Percentiles rank a stretch among this genome's conserved stretches.
phyloP scores from a whole-genome alignment of 1,284 basidiomycete species.

The Rhodotorula glutinis region DNA sequence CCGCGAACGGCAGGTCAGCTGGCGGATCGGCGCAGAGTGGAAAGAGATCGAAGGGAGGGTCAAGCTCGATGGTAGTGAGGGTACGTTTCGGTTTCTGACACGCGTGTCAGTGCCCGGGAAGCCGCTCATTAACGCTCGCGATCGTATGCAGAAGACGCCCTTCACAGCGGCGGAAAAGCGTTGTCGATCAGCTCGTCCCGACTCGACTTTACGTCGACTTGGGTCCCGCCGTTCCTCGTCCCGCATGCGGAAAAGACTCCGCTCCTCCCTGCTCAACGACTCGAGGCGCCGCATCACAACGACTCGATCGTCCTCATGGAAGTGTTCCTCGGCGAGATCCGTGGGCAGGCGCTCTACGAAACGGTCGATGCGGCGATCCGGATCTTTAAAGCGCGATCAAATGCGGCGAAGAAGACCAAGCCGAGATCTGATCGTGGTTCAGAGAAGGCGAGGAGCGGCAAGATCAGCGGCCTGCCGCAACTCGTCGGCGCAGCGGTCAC shows the following conservation, averaged over 20 bases:
- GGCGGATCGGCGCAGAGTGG: conserved; percentile 26
- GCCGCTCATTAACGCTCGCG: not conserved
- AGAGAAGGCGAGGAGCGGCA: not conserved
- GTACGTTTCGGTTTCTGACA: conserved; percentile 8
- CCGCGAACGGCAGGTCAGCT: conserved; percentile 12
- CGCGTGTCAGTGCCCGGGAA: too few species aligned
- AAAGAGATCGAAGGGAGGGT: conserved; percentile 38
- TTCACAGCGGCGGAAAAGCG: conserved; percentile 18
- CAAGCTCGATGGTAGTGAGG: conserved; percentile 22
- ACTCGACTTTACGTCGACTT: conserved; percentile 36
- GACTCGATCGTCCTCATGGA: conserved; percentile 35
- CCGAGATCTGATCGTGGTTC: not conserved
- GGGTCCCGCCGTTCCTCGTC: conserved; percentile 30
- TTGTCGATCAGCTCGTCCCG: conserved; percentile 37
- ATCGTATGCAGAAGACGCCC: conserved; percentile 15
- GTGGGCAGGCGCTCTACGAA: conserved; percentile 39
- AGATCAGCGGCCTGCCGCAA: conserved; percentile 20
- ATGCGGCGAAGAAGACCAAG: not conserved
- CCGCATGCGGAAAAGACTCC: not conserved
- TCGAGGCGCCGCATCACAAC: conserved; percentile 20
- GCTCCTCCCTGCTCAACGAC: not conserved
- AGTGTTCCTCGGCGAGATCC: conserved; percentile 31
- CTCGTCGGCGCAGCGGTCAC: conserved; percentile 11
- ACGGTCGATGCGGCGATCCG: conserved; percentile 31
- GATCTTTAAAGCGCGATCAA: conserved; percentile 18